Base-by-base conservation (phyloP, 176 grass and related monocot species). In the Triticum monococcum region DNA sequence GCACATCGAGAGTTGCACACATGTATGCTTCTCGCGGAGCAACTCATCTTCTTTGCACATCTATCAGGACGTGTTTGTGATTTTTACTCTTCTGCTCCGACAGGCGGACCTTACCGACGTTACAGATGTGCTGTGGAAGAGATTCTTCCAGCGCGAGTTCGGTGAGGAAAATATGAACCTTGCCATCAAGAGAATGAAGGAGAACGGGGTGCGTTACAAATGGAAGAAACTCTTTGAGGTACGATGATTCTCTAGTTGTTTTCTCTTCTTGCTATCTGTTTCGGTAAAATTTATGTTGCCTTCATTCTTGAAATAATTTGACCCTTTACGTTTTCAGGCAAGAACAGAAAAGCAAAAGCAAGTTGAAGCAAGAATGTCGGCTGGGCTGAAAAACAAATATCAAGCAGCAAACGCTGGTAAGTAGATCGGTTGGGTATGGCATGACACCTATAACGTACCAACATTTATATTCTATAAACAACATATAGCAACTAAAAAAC, bases 181-280 rank as follows among this genome's bases (percentile, higher is more conserved):
- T 1, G 90, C 75, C 9, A 22, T 74, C 46, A 24, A 16, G 22
- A 82, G 5, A 62, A 83, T 92, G 45, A 89, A 86, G 13, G 9
- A 13, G 59, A 9, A 0, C 1, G 3, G 30, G 0, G 57, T 11
- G 10, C 9, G 13, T 8, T 90, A 61, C 87, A 87, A 32, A 30
- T 92, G 90, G 90, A 83, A 79, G 83, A 10, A 80, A 4, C 82
- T 92, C 62, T 92, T 72, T 14, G 22, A 13, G 76, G 89, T 91
- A 77, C 43, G 22, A 5, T 17, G 13, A 26, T 68, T 22, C 2
- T 46, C 18, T 28, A 31, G 43, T 26, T 75, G 45, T 57, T 17
- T 71, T 4, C 9, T 22, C 1, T 45, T 80, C 4, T 65, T 80
- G 23, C 5, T 41, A 0, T 45, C 4, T 64, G 45, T 40, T 75